phyloP scores from a whole-genome alignment of 306 rosid genomes.

The Dalbergia cultrata region DNA sequence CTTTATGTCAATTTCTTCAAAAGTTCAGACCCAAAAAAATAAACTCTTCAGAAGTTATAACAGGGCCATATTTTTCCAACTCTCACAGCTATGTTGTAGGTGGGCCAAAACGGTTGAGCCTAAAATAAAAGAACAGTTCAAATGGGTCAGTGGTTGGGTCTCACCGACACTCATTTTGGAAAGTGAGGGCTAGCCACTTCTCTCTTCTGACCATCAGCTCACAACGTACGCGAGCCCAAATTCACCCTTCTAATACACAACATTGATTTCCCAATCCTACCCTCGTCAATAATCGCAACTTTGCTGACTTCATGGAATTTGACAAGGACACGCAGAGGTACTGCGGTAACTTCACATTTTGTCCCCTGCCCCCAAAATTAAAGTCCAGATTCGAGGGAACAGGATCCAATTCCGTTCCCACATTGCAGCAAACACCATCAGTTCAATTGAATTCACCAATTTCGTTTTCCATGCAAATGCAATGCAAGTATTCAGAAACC shows the following conservation, averaged over 20 bases:
- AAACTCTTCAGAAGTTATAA: too few relatives aligned
- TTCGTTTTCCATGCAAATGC: slow-evolving; percentile 26
- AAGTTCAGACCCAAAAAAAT: too few relatives aligned
- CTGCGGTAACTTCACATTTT: neutral
- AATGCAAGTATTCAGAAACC: slow-evolving; percentile 34
- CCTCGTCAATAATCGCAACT: neutral
- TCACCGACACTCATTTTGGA: too few relatives aligned
- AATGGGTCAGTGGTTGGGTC: too few relatives aligned
- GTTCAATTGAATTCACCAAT: neutral
- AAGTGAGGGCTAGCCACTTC: too few relatives aligned
- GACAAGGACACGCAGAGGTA: neutral
- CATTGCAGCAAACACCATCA: neutral
- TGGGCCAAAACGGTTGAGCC: neutral
- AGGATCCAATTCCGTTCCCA: neutral
- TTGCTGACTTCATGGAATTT: neutral
- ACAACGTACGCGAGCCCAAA: neutral
- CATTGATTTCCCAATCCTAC: neutral
- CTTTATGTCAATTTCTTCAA: too few relatives aligned
- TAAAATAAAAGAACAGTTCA: neutral
- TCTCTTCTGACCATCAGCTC: neutral
- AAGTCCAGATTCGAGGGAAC: neutral
- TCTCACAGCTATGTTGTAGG: too few relatives aligned
- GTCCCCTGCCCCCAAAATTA: neutral
- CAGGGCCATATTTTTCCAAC: too few relatives aligned
- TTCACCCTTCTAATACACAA: neutral